These are phyloP conservation scores for Termitomyces bulborhizus DNA, from an alignment of 768 basidiomycete species.

Conservation along the genomic window DNA sequence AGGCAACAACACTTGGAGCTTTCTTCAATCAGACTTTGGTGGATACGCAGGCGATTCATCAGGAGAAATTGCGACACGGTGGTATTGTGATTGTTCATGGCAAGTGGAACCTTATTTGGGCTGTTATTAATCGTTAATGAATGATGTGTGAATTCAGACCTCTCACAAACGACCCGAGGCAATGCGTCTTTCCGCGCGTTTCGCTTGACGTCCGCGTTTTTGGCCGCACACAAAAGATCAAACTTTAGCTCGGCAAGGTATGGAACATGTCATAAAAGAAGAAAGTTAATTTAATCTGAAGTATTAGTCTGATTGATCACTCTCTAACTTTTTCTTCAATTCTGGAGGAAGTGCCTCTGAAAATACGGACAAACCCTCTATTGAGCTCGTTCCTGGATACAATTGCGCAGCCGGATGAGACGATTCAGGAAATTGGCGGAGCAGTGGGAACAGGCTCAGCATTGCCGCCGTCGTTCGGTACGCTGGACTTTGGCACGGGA, in stretches of 20 bases:
- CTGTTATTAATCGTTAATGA: background rate
- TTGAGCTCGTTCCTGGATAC: constrained; percentile 72
- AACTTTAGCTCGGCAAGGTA: constrained; percentile 87
- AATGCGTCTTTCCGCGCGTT: constrained; percentile 89
- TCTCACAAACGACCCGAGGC: constrained; percentile 72
- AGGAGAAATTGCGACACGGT: constrained; percentile 80
- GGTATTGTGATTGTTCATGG: constrained; percentile 85
- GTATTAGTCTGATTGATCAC: constrained; percentile 65
- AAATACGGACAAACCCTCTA: constrained; percentile 76
- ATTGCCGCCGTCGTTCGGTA: constrained; percentile 57
- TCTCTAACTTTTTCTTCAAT: constrained; percentile 82
- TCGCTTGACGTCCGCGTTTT: constrained; percentile 71
- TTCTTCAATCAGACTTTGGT: constrained; percentile 79
- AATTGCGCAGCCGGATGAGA: constrained; percentile 43
- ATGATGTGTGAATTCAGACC: constrained; percentile 38
- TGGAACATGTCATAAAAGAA: constrained; percentile 14
- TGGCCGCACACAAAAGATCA: constrained; percentile 74
- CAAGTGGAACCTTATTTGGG: constrained; percentile 22
- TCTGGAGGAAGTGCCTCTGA: constrained; percentile 80
- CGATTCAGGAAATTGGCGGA: constrained; percentile 31
- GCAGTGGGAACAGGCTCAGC: constrained; percentile 32
- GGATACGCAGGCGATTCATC: constrained; percentile 81
- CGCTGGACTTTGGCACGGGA: constrained; percentile 67
- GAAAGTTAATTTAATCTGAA: constrained; percentile 7
- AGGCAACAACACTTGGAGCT: constrained; percentile 79